Base-by-base conservation (phyloP, 2,329 filamentous ascomycete genomes). In the Colletotrichum lentis region DNA sequence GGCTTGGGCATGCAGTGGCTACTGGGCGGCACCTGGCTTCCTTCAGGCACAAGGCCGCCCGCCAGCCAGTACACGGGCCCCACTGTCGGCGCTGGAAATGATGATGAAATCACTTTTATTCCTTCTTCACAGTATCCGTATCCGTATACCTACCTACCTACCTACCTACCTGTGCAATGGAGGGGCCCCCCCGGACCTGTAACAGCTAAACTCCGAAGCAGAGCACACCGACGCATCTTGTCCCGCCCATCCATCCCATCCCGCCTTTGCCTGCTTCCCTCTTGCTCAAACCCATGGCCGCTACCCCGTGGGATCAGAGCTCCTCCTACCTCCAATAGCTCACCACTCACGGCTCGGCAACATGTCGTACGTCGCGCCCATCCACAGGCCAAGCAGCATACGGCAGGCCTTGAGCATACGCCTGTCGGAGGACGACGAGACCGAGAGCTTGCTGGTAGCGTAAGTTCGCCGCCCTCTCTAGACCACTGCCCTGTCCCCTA, bases 281-380 rank as follows among this genome's bases (percentile, higher is more conserved):
- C 59, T 44, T 43, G 37, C 27, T 67, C 27, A 31, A 31, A 1
- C 27, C 56, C 18, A 67, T 67, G 67, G 53, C 52, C 66, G 24
- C 59, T 46, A 55, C 53, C 31, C 20, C 44, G 63, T 39, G 67
- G 67, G 59, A 60, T 43, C 41, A 62, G 67, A 63, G 67, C 67
- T 67, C 47, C 46, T 67, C 41, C 46, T 43, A 64, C 63, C 35
- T 49, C 52, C 56, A 39, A 50, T 50, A 62, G 49, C 35, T 60
- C 57, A 55, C 44, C 35, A 8, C 43, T 57, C 53, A 64, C 55
- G 64, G 57, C 61, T 47, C 63, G 57, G 35, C 71, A 75, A 55
- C 64, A 99, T 99, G 96, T 92, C 96, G 60, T 99, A 98, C 79
- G 84, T 99, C 75, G 94, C 93, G 70, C 94, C 96, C 46, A 96